Percentiles rank a stretch among this genome's conserved stretches.
Evolutionary conservation across 106 monocot genomes (phyloP).

Genomic region (Dendrobium nobile): DNA sequence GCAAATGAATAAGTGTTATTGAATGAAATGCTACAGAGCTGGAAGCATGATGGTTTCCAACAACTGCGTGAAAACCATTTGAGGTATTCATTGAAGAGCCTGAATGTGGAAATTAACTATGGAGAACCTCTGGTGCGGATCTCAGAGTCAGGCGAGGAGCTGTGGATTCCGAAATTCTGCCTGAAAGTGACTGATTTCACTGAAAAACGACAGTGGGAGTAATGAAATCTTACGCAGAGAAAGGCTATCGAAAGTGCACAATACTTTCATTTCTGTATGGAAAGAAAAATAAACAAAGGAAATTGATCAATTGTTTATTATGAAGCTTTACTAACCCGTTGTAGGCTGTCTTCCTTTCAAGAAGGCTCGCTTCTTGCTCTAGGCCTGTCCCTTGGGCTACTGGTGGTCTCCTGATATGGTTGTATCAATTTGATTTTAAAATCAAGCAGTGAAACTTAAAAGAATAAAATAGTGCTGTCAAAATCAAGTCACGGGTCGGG

Average conservation of each 20-base stretch:
- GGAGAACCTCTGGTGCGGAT: slow-evolving; percentile 27
- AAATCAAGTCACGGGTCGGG: too few species aligned
- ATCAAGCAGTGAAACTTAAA: neutral
- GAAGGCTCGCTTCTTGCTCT: slow-evolving; percentile 16
- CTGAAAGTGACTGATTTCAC: slow-evolving; percentile 15
- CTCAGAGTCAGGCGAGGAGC: slow-evolving; percentile 10
- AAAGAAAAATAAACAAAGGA: neutral
- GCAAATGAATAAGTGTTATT: slow-evolving; percentile 3
- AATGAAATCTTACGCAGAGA: too few species aligned
- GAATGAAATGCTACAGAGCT: neutral
- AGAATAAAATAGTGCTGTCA: too few species aligned
- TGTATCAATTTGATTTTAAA: neutral
- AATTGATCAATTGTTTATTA: neutral
- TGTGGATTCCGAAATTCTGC: slow-evolving; percentile 28
- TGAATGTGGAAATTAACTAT: slow-evolving; percentile 15
- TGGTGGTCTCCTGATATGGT: slow-evolving; percentile 31
- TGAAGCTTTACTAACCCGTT: slow-evolving; percentile 27
- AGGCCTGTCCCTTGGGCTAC: slow-evolving; percentile 22
- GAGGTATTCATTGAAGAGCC: slow-evolving; percentile 6
- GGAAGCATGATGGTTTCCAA: neutral
- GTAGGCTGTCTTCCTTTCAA: slow-evolving; percentile 19
- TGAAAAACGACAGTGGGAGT: neutral
- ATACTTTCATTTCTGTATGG: neutral
- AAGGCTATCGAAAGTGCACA: neutral
- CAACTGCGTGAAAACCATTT: neutral